Evolutionary conservation across 1,284 basidiomycete species (phyloP), one percentile per base, ranked within the genome.

Genomic region (Sparassis latifolia): DNA sequence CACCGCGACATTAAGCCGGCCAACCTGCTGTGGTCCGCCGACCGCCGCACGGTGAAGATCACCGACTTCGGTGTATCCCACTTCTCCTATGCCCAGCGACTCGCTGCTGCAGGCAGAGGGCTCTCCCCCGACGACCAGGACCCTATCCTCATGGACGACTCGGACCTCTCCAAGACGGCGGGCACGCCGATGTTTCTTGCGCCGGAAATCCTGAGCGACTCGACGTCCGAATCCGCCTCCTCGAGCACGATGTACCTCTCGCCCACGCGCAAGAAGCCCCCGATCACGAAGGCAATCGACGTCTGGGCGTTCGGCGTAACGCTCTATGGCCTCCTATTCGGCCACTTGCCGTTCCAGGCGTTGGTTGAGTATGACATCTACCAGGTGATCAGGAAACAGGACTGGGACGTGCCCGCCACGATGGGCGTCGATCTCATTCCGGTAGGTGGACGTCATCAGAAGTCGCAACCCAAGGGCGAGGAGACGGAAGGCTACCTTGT

Each of bases 271-370:
- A 59, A 20, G 48, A 77, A 85, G 28, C 84, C 84, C 2, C 77
- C 79, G 1, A 89, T 99, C 56, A 96, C 94, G 37, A 94, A 96
- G 65, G 88, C 93, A 3, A 97, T 99, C 65, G 97, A 99, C 63
- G 82, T 99, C n/a, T 99, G 96, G 96, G 95, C 97, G 0, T 79
- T 99, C 5, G 97, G 97, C n/a, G 89, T 98, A 35, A 99, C 97
- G 1, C 74, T 98, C 10, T 99, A 94, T 70, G 97, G 94, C 63
- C 79, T 99, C 42, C 77, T 98, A 2, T 98, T 97, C 60, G 97
- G 93, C 29, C 73, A 72, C 49, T 78, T 84, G 5, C 92, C 92
- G 1, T 93, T 64, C 78, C 80, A 45, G 75, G 85, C 71, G 59
- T 79, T 66, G 72, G 79, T 52, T 57, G 92, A 95, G 69, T 97